Evolutionary conservation across 257 asterid species (phyloP).

Genomic region (Solanum chilense): DNA sequence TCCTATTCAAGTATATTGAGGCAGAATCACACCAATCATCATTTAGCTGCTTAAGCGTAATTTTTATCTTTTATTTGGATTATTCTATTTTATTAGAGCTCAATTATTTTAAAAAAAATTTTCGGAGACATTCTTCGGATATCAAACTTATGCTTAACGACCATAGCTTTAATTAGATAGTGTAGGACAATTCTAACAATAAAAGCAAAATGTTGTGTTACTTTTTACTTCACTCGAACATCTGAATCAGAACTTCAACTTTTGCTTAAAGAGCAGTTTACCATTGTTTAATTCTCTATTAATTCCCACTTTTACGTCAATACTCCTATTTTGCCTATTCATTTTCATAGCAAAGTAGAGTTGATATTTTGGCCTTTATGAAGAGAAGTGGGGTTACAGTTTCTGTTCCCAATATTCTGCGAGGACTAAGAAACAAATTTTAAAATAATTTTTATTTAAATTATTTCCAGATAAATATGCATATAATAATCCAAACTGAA

Average conservation of each 20-base stretch:
- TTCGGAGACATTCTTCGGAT: neutral
- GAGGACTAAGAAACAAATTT: neutral
- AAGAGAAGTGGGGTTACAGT: neutral
- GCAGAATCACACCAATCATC: neutral
- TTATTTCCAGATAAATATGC: neutral
- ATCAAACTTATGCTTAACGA: neutral
- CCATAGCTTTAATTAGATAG: neutral
- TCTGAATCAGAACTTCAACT: neutral
- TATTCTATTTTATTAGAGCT: no score
- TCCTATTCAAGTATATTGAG: neutral
- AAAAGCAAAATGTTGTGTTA: neutral
- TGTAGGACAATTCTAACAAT: neutral
- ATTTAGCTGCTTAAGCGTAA: neutral
- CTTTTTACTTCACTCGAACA: neutral
- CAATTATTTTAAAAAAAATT: no score
- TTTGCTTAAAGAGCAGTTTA: neutral
- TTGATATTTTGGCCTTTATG: neutral
- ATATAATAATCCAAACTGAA: neutral
- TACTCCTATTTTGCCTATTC: neutral
- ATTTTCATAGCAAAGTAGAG: neutral
- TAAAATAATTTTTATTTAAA: neutral
- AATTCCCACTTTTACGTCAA: neutral
- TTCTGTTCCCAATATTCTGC: neutral
- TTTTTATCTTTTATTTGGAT: no score
- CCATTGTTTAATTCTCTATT: neutral